A percentile compares a stretch with the other conserved stretches of the same genome.
Conservation (phyloP, 2,329 filamentous ascomycete species). For the Diplodia sapinea region DNA sequence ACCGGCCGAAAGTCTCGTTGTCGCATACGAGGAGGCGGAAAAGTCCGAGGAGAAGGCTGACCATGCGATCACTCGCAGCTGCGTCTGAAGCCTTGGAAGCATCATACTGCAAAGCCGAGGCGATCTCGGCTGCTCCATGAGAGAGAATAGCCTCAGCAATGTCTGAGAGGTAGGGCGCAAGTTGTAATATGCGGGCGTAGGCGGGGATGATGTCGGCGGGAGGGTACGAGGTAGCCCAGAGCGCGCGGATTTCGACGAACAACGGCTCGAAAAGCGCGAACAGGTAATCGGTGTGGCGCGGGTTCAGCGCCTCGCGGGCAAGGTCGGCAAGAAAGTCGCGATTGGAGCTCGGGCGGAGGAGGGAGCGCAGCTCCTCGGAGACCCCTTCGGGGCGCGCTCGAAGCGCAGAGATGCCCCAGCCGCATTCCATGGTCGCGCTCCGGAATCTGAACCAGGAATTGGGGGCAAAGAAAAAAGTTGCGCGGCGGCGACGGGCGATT, state of each 20-base stretch:
- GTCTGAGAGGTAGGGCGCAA: slow-evolving; percentile 78
- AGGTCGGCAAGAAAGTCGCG: slow-evolving; percentile 72
- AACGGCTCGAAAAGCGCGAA: slow-evolving; percentile 76
- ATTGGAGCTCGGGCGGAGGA: slow-evolving; percentile 68
- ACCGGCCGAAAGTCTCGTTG: slow-evolving; percentile 67
- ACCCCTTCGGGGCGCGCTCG: slow-evolving; percentile 59
- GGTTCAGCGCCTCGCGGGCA: slow-evolving; percentile 70
- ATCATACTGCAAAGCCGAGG: slow-evolving; percentile 12
- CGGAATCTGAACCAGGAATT: slow-evolving; percentile 7
- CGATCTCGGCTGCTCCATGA: slow-evolving; percentile 1
- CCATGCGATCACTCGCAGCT: slow-evolving; percentile 48
- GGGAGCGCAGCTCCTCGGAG: slow-evolving; percentile 71
- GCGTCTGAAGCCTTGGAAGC: slow-evolving; percentile 33
- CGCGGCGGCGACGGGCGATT: slow-evolving; percentile 29
- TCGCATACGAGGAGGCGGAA: slow-evolving; percentile 84
- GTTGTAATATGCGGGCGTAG: slow-evolving; percentile 79
- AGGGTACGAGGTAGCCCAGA: slow-evolving; percentile 67
- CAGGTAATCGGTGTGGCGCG: slow-evolving; percentile 72
- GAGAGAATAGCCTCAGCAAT: slow-evolving; percentile 64
- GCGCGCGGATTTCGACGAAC: slow-evolving; percentile 81
- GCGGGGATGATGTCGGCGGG: slow-evolving; percentile 61
- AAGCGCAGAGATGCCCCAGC: slow-evolving; percentile 31
- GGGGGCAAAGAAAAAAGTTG: neutral
- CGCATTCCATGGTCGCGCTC: slow-evolving; percentile 28
- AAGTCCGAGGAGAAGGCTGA: slow-evolving; percentile 66